Base-by-base conservation (phyloP, 768 basidiomycete species). In the Lactifluus echinatus region DNA sequence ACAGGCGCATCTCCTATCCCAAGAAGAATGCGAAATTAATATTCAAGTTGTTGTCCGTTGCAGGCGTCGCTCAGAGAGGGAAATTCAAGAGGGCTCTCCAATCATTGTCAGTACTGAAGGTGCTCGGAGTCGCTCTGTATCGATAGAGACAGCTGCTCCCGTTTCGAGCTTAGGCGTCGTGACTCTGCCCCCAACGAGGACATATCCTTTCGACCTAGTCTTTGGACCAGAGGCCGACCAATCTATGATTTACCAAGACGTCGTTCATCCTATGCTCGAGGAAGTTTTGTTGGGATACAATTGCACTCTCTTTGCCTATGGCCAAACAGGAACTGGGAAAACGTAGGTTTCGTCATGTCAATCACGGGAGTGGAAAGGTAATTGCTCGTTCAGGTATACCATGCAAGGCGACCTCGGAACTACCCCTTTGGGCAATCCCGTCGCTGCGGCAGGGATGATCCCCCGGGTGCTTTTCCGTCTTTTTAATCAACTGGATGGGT, bases 161-260 rank as follows among this genome's bases (percentile, higher is more conserved):
- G 69, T 79, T 2, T 84, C 86, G 3, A 85, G 80, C 55, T 69
- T 92, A 6, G 89, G 89, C n/a, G 65, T 90, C 43, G 76, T 88
- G 12, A 83, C 82, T 5, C 74, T 84, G n/a, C 79, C 89, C 23
- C 87, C 87, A 11, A 81, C 84, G 2, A 76, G 87, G 50, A 95
- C 90, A 2, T 99, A 97, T 70, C 85, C 89, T 3, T 99, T 96
- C 69, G 94, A 97, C 71, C 75, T 88, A 26, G 96, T 96, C 7
- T 97, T 96, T 73, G 95, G 96, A 2, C 93, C 94, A 19, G 93
- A 96, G 69, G 94, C 94, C 23, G 93, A 95, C 68, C 96, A 99
- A 68, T 84, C 88, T 21, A 80, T 91, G 79, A 80, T 99, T 11
- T 99, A 95, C 69, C 82, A 91, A 55, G 88, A 96, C 51, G 95